A percentile compares a stretch with the other conserved stretches of the same genome.
These are phyloP conservation scores for Handroanthus guayacan DNA, from an alignment of 257 asterid genomes.

Conservation along the genomic window DNA sequence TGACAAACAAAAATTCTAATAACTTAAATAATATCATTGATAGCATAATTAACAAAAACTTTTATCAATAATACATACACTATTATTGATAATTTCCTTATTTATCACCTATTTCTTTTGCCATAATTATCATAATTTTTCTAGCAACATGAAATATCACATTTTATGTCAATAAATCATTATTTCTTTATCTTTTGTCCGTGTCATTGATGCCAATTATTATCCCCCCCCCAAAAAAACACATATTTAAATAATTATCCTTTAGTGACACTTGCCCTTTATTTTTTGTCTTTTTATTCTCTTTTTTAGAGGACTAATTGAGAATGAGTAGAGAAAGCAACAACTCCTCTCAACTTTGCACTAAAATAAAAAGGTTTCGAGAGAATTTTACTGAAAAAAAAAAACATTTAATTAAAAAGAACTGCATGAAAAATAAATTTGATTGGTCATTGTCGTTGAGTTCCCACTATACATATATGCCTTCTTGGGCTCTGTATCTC, in stretches of 20 bases:
- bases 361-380: not conserved
- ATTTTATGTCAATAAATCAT: not conserved
- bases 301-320: constrained; percentile 14
- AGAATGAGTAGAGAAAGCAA: constrained; percentile 26
- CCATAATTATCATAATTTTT: too few species aligned
- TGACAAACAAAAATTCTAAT: too few species aligned
- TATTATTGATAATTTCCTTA: too few species aligned
- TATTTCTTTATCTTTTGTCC: not conserved
- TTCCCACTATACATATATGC: constrained; percentile 12
- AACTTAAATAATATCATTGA: too few species aligned
- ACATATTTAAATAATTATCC: not conserved
- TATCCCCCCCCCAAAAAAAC: not conserved
- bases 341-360: constrained; percentile 17
- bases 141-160: too few species aligned
- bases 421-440: constrained; percentile 10
- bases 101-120: too few species aligned
- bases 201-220: not conserved
- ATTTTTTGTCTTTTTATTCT: not conserved
- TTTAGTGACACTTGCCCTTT: constrained; percentile 7
- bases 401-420: not conserved
- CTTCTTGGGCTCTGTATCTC: not conserved
- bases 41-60: too few species aligned
- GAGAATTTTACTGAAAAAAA: not conserved
- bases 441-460: not conserved
- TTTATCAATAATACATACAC: too few species aligned